Evolutionary conservation across 2,329 filamentous ascomycete genomes (phyloP).

Genomic region (Amphichorda felina): DNA sequence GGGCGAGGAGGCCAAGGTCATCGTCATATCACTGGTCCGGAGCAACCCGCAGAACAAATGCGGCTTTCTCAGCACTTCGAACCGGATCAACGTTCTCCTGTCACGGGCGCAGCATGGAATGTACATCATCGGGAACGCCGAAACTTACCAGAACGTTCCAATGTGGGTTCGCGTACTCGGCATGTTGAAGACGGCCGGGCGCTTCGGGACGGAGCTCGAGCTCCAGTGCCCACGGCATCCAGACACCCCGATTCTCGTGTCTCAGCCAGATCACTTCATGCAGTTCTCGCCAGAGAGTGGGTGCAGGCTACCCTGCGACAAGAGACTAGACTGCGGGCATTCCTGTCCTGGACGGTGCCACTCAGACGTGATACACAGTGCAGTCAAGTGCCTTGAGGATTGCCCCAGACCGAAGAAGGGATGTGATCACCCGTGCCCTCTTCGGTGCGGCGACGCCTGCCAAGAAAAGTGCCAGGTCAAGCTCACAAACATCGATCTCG

Average conservation of each 20-base stretch:
- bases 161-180: constrained; percentile 54
- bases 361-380: constrained; percentile 31
- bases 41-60: constrained; percentile 47
- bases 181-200: constrained; percentile 31
- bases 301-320: constrained; percentile 37
- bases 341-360: constrained; percentile 33
- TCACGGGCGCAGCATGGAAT: constrained; percentile 58
- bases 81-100: constrained; percentile 59
- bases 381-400: constrained; percentile 29
- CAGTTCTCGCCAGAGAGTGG: constrained; percentile 49
- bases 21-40: constrained; percentile 59
- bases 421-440: constrained; percentile 32
- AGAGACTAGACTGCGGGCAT: constrained; percentile 36
- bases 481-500: constrained; percentile 16
- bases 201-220: constrained; percentile 36
- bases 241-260: constrained; percentile 34
- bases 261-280: constrained; percentile 44
- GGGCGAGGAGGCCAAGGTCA: constrained; percentile 61
- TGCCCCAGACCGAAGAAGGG: constrained; percentile 27
- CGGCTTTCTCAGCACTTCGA: constrained; percentile 55
- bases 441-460: constrained; percentile 30
- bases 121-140: constrained; percentile 56
- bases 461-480: constrained; percentile 19
- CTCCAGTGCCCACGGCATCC: constrained; percentile 51
- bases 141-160: constrained; percentile 39